Evolutionary conservation across 2,329 filamentous ascomycete species (phyloP), one percentile per base, ranked within the genome.

Genomic region (Elsinoe australis): DNA sequence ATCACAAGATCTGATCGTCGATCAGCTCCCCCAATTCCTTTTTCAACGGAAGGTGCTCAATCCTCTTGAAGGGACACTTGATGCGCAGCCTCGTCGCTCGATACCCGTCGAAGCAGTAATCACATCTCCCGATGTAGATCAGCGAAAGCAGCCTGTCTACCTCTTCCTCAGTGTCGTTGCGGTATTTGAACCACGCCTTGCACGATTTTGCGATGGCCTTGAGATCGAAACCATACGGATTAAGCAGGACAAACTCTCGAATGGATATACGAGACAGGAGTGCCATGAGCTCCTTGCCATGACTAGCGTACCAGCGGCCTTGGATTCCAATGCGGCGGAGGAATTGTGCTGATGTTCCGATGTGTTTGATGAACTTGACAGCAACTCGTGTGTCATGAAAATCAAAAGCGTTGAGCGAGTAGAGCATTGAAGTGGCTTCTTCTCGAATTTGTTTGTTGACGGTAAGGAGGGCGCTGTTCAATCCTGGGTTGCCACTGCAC

Each of bases 101-200:
- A 12, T 39, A 15, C 18, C 3, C 6, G 6, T 12, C 26, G 26
- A 29, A 4, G 35, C 35, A 39, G 7, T 22, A 15, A 8, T 12
- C 17, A 24, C 35, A 39, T 14, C 35, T 39, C 5, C 35, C 35
- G 10, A 39, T 39, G 4, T 3, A 21, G 19, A 39, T 39, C 35
- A 39, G n/a, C 10, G 35, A 21, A 5, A 39, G 6, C 5, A 39
- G n/a, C 5, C 8, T 19, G n/a, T 39, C 35, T 3, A 39, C 35
- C 10, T 39, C 35, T 6, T 26, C 12, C 35, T 39, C 35, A n/a
- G 4, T 6, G 5, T 3, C 7, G 5, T 6, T 19, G n/a, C 12
- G 35, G n/a, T 39, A 19, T 10, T 24, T 26, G 35, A 39, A 39
- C 35, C 35, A 39, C 14, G 17, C 35, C 15, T 39, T 39, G 4